A percentile compares a stretch with the other conserved stretches of the same genome.
phyloP scores from a whole-genome alignment of 371 early-diverging fungal genomes.

The Mucor irregularis region DNA sequence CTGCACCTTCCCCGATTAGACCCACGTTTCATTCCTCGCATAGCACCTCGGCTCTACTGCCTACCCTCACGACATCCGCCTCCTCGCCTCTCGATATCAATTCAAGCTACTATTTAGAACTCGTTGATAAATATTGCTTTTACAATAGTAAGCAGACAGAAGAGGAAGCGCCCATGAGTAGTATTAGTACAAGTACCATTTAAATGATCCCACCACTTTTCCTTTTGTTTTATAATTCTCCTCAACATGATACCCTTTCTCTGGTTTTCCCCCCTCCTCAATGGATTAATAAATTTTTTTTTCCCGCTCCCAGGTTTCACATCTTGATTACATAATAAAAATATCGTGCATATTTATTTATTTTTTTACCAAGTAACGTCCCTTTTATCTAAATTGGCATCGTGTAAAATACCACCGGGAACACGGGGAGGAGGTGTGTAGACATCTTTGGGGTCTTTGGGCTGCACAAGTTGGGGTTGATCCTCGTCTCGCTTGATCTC shows the following conservation, averaged over 20 bases:
- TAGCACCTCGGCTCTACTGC: constrained; percentile 1
- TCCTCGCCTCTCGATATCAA: constrained; percentile 15
- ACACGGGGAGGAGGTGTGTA: constrained; percentile 49
- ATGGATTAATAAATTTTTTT: no score
- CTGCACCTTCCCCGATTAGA: neutral
- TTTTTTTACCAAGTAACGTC: constrained; percentile 42
- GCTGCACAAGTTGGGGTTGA: constrained; percentile 27
- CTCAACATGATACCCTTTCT: no score
- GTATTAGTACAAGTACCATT: neutral
- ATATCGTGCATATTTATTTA: no score
- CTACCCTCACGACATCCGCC: neutral
- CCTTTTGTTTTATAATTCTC: neutral
- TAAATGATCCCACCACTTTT: neutral
- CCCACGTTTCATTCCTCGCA: neutral
- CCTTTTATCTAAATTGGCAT: constrained; percentile 28
- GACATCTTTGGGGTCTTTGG: constrained; percentile 37
- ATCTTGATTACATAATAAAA: no score
- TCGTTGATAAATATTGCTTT: constrained; percentile 24
- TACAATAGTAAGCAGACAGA: constrained; percentile 5
- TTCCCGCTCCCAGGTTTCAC: no score
- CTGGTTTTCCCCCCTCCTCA: neutral
- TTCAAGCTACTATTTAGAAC: constrained; percentile 19
- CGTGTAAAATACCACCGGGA: constrained; percentile 34
- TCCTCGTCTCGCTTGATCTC: constrained; percentile 44
- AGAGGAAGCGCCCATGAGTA: neutral